A percentile compares a stretch with the other conserved stretches of the same genome.
Evolutionary conservation across 345 rosid genomes (phyloP).

Genomic region (Litchi chinensis): DNA sequence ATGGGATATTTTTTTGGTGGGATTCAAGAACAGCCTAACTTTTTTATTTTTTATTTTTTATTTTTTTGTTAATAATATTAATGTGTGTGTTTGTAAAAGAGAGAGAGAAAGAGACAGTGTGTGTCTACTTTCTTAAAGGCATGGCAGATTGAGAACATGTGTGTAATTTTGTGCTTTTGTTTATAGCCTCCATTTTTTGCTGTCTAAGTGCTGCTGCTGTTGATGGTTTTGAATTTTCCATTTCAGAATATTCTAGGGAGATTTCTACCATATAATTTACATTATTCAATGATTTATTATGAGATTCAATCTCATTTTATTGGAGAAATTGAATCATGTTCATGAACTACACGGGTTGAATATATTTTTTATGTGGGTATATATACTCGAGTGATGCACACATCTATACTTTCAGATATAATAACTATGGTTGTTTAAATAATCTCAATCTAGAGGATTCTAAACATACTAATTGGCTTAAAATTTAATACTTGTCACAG

Average conservation of each 20-base stretch:
- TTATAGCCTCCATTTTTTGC: slow-evolving; percentile 7
- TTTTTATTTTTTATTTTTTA: not conserved
- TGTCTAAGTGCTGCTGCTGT: not conserved
- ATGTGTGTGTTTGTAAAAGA: not conserved
- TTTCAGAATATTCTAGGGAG: not conserved
- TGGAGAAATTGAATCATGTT: not conserved
- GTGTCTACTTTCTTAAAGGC: slow-evolving; percentile 26
- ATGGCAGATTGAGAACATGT: slow-evolving; percentile 30
- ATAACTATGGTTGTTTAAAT: too few species aligned
- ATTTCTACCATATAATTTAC: not conserved
- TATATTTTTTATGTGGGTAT: not conserved
- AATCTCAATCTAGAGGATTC: too few species aligned
- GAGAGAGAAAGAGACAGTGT: not conserved
- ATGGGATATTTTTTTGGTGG: slow-evolving; percentile 11
- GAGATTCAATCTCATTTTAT: not conserved
- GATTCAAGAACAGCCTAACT: not conserved
- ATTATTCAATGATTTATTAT: not conserved
- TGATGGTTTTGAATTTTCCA: slow-evolving; percentile 18
- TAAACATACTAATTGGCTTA: not conserved
- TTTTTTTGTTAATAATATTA: not conserved
- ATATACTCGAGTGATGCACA: too few species aligned
- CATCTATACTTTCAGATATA: too few species aligned
- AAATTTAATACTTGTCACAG: too few species aligned
- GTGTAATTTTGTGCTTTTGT: slow-evolving; percentile 3
- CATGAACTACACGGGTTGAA: not conserved